Percentiles rank a stretch among this genome's conserved stretches.
Evolutionary conservation across 1,139 yeast genomes (phyloP).

Genomic region (Geotrichum reessii): DNA sequence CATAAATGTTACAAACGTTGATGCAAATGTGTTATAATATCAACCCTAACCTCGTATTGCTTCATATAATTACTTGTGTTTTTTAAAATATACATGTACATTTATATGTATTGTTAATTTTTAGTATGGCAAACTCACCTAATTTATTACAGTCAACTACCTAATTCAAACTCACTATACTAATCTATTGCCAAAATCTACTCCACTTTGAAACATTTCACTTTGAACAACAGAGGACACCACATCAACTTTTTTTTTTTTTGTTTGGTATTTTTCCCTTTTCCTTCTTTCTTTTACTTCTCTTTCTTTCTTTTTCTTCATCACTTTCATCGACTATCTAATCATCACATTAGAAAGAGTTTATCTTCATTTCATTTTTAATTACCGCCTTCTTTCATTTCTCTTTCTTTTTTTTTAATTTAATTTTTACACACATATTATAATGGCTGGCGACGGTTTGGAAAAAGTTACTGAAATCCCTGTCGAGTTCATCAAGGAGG

Average conservation of each 20-base stretch:
- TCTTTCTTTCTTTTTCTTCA: neutral
- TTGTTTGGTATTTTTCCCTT: neutral
- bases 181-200: neutral
- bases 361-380: neutral
- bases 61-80: neutral
- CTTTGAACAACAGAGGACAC: neutral
- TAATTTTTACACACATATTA: neutral
- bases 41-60: neutral
- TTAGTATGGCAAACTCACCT: too few relatives aligned
- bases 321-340: neutral
- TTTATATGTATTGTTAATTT: too few relatives aligned
- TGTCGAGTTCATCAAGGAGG: constrained; percentile 84
- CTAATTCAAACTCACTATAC: too few relatives aligned
- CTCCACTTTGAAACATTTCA: neutral
- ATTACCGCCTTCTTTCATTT: neutral
- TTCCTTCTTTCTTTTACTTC: neutral
- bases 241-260: neutral
- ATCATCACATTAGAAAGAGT: neutral
- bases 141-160: too few relatives aligned
- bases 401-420: neutral
- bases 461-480: constrained; percentile 88
- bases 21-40: neutral
- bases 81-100: too few relatives aligned
- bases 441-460: constrained; percentile 37
- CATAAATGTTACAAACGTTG: neutral